These are phyloP conservation scores for Herpetospermum pedunculosum DNA, from an alignment of 306 rosid species.

Conservation along the genomic window DNA sequence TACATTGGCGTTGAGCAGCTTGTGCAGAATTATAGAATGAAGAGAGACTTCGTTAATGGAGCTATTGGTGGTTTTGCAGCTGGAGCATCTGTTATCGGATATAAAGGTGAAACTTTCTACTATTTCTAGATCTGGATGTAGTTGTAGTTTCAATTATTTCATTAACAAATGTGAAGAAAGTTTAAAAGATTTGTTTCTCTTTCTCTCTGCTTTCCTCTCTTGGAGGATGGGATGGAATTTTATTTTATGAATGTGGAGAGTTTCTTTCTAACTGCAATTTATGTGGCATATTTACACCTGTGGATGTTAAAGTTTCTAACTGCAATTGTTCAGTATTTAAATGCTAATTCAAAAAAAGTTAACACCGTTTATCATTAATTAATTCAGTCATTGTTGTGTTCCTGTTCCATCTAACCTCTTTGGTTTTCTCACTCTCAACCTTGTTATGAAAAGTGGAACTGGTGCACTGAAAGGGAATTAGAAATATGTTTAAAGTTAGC, in stretches of 20 bases:
- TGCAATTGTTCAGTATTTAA: no score
- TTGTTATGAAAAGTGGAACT: background rate
- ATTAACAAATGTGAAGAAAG: background rate
- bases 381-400: background rate
- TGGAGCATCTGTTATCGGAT: conserved; percentile 82
- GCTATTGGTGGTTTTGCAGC: conserved; percentile 97
- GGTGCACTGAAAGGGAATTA: background rate
- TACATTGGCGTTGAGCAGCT: conserved; percentile 89
- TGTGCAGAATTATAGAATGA: conserved; percentile 62
- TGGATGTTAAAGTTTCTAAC: no score
- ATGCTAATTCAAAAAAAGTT: background rate
- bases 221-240: background rate
- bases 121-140: background rate
- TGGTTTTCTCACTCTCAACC: background rate
- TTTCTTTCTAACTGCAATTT: background rate
- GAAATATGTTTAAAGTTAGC: background rate
- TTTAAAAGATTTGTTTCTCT: background rate
- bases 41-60: conserved; percentile 86
- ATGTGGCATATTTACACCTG: background rate
- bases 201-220: background rate
- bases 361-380: background rate
- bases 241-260: background rate
- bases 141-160: background rate
- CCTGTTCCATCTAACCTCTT: background rate
- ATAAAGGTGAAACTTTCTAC: conserved; percentile 42